These are phyloP conservation scores for Priceomyces medius DNA, from an alignment of 805 yeast species.

Conservation along the genomic window DNA sequence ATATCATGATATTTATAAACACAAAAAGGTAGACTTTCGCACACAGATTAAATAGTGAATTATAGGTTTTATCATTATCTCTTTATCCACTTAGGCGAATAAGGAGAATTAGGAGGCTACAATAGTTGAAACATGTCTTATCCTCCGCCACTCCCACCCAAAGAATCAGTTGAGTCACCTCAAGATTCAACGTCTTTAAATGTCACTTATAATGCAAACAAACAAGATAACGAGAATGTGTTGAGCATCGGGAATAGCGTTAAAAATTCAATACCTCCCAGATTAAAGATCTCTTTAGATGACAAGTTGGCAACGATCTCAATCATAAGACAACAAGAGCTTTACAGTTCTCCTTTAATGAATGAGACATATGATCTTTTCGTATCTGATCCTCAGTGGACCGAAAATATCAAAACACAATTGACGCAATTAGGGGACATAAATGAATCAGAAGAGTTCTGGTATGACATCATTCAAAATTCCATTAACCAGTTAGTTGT, in stretches of 20 bases:
- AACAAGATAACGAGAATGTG: background rate
- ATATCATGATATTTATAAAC: background rate
- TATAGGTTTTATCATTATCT: background rate
- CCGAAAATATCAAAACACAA: slow-evolving; percentile 10
- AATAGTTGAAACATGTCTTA: background rate
- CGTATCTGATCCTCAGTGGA: slow-evolving; percentile 7
- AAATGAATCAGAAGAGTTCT: slow-evolving; percentile 12
- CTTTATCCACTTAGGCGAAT: background rate
- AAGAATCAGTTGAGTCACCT: background rate
- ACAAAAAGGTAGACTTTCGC: slow-evolving; percentile 3
- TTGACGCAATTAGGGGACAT: slow-evolving; percentile 2
- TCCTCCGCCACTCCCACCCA: slow-evolving; percentile 10
- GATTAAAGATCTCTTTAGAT: slow-evolving; percentile 12
- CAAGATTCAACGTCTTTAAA: background rate
- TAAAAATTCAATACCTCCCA: background rate
- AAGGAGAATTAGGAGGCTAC: background rate
- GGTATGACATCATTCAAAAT: slow-evolving; percentile 18
- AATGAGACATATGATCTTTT: slow-evolving; percentile 29
- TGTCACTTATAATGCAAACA: background rate
- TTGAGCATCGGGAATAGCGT: too few species aligned
- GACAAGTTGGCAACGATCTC: slow-evolving; percentile 23
- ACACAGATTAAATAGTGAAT: background rate
- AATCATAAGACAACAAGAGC: slow-evolving; percentile 23
- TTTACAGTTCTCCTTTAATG: slow-evolving; percentile 22
- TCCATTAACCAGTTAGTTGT: slow-evolving; percentile 13